These are phyloP conservation scores for Cystofilobasidium ferigula DNA, from an alignment of 768 basidiomycete species.

Conservation along the genomic window DNA sequence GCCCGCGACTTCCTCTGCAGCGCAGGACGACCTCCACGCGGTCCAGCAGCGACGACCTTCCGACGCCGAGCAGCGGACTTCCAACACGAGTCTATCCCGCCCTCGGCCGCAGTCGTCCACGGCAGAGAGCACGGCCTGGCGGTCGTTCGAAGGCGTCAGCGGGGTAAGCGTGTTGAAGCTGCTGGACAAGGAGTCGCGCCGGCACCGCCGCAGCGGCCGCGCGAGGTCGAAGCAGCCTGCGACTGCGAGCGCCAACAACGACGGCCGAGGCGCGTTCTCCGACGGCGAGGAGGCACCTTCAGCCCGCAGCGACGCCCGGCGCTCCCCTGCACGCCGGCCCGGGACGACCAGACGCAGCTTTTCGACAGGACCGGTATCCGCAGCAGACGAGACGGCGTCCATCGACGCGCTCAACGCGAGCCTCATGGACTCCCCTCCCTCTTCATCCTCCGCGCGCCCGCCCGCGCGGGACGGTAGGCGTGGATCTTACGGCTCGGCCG, in stretches of 20 bases:
- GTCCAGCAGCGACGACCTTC: too few relatives aligned
- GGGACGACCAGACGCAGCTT: neutral
- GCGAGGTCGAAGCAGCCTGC: neutral
- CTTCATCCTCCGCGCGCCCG: neutral
- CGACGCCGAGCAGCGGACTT: too few relatives aligned
- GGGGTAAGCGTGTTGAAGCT: constrained; percentile 5
- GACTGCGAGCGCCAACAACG: neutral
- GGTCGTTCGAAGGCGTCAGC: constrained; percentile 2
- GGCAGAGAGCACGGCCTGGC: neutral
- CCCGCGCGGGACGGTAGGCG: neutral
- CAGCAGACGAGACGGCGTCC: too few relatives aligned
- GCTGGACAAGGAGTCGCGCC: neutral
- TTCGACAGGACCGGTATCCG: too few relatives aligned
- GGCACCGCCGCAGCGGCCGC: neutral
- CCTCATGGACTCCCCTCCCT: neutral
- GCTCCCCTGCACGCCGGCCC: neutral
- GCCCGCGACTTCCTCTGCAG: neutral
- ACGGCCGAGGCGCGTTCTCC: neutral
- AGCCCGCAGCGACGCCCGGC: neutral
- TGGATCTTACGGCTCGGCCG: neutral
- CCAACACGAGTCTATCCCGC: too few relatives aligned
- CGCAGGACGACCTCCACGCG: neutral
- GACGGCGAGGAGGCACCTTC: constrained; percentile 12
- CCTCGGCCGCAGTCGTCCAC: neutral
- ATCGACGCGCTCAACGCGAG: neutral